Base-by-base conservation (phyloP, 2,329 filamentous ascomycete genomes). In the Didymellaceae sp. region DNA sequence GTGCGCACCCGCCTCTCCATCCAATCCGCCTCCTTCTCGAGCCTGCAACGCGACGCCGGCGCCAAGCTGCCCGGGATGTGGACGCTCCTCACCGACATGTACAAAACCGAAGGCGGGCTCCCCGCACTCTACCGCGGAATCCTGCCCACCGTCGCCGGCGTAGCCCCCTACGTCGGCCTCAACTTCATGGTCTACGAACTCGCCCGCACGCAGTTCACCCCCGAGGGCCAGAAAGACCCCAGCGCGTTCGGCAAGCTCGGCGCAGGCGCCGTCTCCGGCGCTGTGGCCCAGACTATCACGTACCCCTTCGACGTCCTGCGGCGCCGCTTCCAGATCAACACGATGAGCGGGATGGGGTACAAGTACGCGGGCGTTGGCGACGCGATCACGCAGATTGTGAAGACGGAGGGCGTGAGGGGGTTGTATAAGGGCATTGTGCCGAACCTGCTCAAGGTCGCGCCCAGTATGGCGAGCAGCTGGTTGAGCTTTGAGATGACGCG, bases 111-210 rank as follows among this genome's bases (percentile, higher is more conserved):
- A 76, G 94, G 94, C 25, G 94, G 94, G 9, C 65, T 94, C 40
- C 67, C 79, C 45, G 93, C 93, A 3, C 79, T 99, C n/a, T 99
- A 99, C 72, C 86, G 94, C 54, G 94, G 94, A 46, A 96, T 99
- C 57, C 74, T 97, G 42, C 94, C 94, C 2, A 99, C 94, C 0
- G 87, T 99, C 26, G 91, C 93, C 31, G 94, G 94, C 40, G 94
- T 99, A 25, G 94, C 94, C 31, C 94, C 94, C 61, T 97, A 97
- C 72, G 93, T 99, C 55, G 94, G 94, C 30, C 80, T 99, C 45
- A 99, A 99, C 74, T 99, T 99, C 74, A 97, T 97, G 91, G 91
- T 90, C 5, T 99, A 99, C 75, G 94, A 99, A 74, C 88, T 88
- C 39, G 87, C 92, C 51, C 86, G 94, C 54, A 86, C 86, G 65